Percentiles rank a stretch among this genome's conserved stretches.
phyloP scores from a whole-genome alignment of 1,284 basidiomycete genomes.

The Apiotrichum montevideense region DNA sequence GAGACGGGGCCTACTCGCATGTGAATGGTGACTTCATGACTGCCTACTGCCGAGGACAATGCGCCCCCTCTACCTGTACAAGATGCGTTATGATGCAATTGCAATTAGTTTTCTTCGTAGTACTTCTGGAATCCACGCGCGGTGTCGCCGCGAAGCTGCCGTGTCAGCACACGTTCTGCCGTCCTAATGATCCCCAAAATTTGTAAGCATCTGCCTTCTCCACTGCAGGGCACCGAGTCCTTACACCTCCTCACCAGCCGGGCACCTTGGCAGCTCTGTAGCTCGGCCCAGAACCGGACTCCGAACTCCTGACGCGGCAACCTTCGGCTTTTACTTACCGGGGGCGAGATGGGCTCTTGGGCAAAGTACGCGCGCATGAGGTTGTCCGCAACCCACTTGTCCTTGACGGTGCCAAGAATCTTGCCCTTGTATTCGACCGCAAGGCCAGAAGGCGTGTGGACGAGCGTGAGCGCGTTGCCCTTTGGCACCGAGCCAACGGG shows the following conservation, averaged over 20 bases:
- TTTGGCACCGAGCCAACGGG: constrained; percentile 49
- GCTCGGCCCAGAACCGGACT: no score
- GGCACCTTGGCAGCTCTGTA: no score
- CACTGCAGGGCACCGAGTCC: no score
- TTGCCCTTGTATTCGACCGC: constrained; percentile 31
- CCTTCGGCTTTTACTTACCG: background rate
- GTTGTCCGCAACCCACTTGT: constrained; percentile 44
- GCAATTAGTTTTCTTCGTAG: background rate
- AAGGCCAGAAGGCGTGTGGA: constrained; percentile 25
- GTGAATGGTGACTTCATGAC: no score
- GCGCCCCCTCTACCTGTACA: no score
- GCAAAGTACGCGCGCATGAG: constrained; percentile 49
- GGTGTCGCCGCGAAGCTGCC: constrained; percentile 35
- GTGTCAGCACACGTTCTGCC: background rate
- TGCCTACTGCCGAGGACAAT: no score
- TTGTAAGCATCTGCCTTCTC: no score
- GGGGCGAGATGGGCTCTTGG: constrained; percentile 40
- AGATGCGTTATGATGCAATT: no score
- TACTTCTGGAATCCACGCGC: constrained; percentile 23
- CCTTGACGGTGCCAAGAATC: constrained; percentile 40
- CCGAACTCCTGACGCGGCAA: background rate
- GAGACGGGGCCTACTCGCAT: no score
- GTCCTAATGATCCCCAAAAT: no score
- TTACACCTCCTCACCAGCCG: no score
- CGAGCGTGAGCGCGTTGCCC: constrained; percentile 47